Conservation (phyloP, 352 stramenopile species). For the Phytophthora colocasiae region DNA sequence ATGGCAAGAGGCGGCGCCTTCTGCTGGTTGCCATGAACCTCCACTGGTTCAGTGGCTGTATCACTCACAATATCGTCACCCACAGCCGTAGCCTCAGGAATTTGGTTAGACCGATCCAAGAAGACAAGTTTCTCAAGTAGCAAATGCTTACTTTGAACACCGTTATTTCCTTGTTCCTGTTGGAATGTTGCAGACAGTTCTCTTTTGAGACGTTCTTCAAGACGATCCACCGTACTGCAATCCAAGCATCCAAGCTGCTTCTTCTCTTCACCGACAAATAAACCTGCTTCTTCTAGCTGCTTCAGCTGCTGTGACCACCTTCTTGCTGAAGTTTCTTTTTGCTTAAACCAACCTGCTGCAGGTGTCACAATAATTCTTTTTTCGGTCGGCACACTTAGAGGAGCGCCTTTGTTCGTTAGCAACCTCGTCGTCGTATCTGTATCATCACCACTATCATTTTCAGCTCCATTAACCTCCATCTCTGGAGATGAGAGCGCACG, state of each 20-base stretch:
- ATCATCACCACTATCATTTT: slow-evolving; percentile 18
- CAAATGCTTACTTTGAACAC: not conserved
- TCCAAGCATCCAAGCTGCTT: slow-evolving; percentile 45
- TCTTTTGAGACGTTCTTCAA: slow-evolving; percentile 58
- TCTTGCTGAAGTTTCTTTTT: slow-evolving; percentile 1
- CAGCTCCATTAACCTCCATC: not conserved
- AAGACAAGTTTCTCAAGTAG: slow-evolving; percentile 21
- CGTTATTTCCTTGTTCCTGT: not conserved
- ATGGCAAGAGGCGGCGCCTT: slow-evolving; percentile 16
- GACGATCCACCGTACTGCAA: slow-evolving; percentile 55
- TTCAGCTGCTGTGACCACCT: slow-evolving; percentile 51
- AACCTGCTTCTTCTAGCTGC: slow-evolving; percentile 50
- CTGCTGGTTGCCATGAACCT: not conserved
- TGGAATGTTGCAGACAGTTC: slow-evolving; percentile 25
- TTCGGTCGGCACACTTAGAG: slow-evolving; percentile 2
- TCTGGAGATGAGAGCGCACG: slow-evolving; percentile 32
- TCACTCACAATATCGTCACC: not conserved
- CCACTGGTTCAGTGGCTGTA: not conserved
- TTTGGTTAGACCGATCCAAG: not conserved
- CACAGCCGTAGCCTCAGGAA: not conserved
- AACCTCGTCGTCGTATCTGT: slow-evolving; percentile 19
- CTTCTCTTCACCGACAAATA: slow-evolving; percentile 54
- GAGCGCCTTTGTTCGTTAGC: slow-evolving; percentile 13
- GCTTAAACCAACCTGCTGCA: slow-evolving; percentile 21
- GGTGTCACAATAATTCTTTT: slow-evolving; percentile 32